Evolutionary conservation across 441 rosid genomes (phyloP), one percentile per base, ranked within the genome.

Genomic region (Iberis amara): DNA sequence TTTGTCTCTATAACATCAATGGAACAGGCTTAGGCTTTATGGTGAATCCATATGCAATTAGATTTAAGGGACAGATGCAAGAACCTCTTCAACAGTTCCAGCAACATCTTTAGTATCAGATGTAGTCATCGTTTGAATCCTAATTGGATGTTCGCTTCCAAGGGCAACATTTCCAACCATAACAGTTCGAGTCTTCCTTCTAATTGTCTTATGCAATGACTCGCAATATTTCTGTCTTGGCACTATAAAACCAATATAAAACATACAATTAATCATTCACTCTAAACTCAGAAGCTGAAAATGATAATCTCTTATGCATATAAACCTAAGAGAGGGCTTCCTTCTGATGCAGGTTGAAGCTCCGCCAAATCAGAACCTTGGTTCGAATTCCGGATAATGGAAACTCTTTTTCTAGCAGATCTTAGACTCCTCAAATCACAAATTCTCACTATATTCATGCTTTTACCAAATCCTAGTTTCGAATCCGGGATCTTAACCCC

Each of bases 41-140:
- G 15, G 15, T 13, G 44, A 15, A 41, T 11, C 27, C 23, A 47
- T 11, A 48, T 11, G 56, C 8, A 30, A 13, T 10, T 0, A 12
- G 42, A 18, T 18, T 18, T 18, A 18, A 18, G 21, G 21, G 21
- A 18, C 21, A 18, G 21, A 18, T 1, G 21, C 21, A 18, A 18
- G 1, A 28, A 91, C 98, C 98, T 91, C 70, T 57, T 88, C 96
- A 60, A 91, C 89, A 45, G 98, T 91, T 13, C 65, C 95, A 70
- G 94, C 76, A 48, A 88, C 72, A 73, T 91, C 86, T 69, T 85
- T 88, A 5, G 98, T 91, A 71, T 91, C 94, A 0, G 72, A 65
- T 24, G 96, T 91, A 48, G 98, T 91, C 98, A 91, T 91, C 2
- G 98, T 91, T 49, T 91, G 98, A 67, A 91, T 75, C 69, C 95